Evolutionary conservation across 768 basidiomycete species (phyloP).

Genomic region (Imleria badia): DNA sequence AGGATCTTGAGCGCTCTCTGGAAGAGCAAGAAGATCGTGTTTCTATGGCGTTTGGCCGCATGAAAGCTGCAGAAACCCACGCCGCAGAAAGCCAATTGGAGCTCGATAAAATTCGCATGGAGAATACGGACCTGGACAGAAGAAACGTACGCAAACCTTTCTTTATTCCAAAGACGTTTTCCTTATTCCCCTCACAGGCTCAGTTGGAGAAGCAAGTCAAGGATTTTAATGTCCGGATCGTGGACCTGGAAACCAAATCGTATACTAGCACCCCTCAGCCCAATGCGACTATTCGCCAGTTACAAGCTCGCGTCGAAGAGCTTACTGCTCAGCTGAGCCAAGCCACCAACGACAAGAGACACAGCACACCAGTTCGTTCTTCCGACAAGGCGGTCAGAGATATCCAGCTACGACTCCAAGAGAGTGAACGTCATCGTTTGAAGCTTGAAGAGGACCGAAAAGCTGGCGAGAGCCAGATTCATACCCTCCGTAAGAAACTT

Average conservation of each 20-base stretch:
- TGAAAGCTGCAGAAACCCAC: conserved; percentile 78
- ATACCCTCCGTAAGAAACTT: conserved; percentile 55
- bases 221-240: conserved; percentile 78
- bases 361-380: conserved; percentile 34
- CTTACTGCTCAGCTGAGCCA: conserved; percentile 49
- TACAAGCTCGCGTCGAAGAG: conserved; percentile 74
- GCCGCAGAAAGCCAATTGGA: conserved; percentile 76
- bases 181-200: conserved; percentile 46
- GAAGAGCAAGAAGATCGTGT: conserved; percentile 80
- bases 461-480: conserved; percentile 57
- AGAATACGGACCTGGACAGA: conserved; percentile 79
- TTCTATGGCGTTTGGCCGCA: conserved; percentile 66
- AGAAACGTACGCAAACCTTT: conserved; percentile 54
- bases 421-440: conserved; percentile 59
- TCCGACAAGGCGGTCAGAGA: conserved; percentile 53
- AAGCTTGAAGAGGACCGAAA: conserved; percentile 68
- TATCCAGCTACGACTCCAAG: conserved; percentile 51
- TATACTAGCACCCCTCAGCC: conserved; percentile 65
- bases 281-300: conserved; percentile 51
- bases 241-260: conserved; percentile 80
- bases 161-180: not conserved
- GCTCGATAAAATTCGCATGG: conserved; percentile 71
- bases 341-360: conserved; percentile 41
- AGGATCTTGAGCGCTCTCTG: conserved; percentile 73
- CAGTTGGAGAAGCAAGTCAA: conserved; percentile 83